Evolutionary conservation across 129 eudicot species (phyloP), one percentile per base, ranked within the genome.

Genomic region (Rutidosis leptorrhynchoides): DNA sequence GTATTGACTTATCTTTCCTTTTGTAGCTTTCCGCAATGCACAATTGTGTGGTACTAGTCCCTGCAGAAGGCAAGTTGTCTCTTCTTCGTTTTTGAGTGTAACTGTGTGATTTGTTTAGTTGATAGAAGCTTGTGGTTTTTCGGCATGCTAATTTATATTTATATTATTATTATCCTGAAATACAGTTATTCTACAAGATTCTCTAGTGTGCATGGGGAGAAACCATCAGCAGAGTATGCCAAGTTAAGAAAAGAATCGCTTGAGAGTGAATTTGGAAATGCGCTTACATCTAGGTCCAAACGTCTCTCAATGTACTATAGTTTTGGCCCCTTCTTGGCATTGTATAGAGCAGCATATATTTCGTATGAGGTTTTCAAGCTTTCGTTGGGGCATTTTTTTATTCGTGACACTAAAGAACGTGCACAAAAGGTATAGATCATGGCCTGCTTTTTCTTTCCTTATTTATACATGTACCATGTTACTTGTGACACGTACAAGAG

Each of bases 221-320:
- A 81, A 43, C 98, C 96, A 51, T 83, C 98, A 26, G 91, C 98
- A 22, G 95, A 85, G 64, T 92, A 92, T 82, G 98, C 98, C 62
- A 83, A 74, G 67, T 71, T 79, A 73, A 88, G 98, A 83, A 92
- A 88, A 78, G 91, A 88, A 69, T 88, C 96, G 65, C 83, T 92
- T 4, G 98, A 92, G 76, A 86, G 80, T 63, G 89, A 92, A 80
- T 92, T 92, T 75, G 98, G 96, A 65, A 82, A 76, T 76, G 80
- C 84, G 12, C 86, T 92, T 68, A 76, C 77, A 49, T 79, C 83
- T 51, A 78, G 89, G 48, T 85, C 95, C 64, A 88, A 79, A 82
- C 83, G 89, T 62, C 74, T 83, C 61, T 82, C 95, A 16, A 65
- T 67, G 73, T 84, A 85, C 68, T 86, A 82, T 53, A 83, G 82